Base-by-base conservation (phyloP, 768 basidiomycete genomes). In the Boletus sp. region DNA sequence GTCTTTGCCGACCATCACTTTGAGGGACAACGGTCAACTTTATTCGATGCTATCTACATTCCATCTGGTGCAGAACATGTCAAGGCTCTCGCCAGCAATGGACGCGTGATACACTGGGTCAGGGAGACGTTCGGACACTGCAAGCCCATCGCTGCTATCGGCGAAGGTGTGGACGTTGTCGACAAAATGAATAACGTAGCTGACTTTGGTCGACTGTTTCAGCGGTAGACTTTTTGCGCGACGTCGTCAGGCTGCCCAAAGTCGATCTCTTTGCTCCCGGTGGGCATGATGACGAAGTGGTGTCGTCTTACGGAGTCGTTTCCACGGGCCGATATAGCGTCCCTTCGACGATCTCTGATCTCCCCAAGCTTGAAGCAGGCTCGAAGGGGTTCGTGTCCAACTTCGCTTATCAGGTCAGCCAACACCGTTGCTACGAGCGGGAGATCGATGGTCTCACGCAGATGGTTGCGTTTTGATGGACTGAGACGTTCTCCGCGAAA, bases 41-140 rank as follows among this genome's bases (percentile, higher is more conserved):
- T 89, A 70, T 96, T 91, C 65, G 94, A 95, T 68, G 90, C 90
- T 0, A 59, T 94, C 59, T 80, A 89, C 63, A 83, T 95, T 63
- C 85, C 91, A 11, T 86, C 87, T 18, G 92, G 92, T 2, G 74
- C 74, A 9, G 75, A 77, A 35, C 85, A 86, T 67, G 79, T 76
- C n/a, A 80, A 83, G 66, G 67, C 77, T 32, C 77, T 93, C 36
- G 66, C 75, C 8, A 77, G 77, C 61, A 82, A 80, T 48, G 94
- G 92, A 5, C 81, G 92, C 18, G 79, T 79, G 8, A 73, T 92
- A n/a, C 90, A 95, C 67, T 92, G 87, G 79, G 81, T 89, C 4
- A 81, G 89, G 45, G 92, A 94, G 72, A 86, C 90, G 3, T 94
- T 90, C 72, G 88, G 88, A 20, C 93, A 94, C 71, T 87, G 84